Conservation (phyloP, 331 rosid genomes). For the Acacia concinna region DNA sequence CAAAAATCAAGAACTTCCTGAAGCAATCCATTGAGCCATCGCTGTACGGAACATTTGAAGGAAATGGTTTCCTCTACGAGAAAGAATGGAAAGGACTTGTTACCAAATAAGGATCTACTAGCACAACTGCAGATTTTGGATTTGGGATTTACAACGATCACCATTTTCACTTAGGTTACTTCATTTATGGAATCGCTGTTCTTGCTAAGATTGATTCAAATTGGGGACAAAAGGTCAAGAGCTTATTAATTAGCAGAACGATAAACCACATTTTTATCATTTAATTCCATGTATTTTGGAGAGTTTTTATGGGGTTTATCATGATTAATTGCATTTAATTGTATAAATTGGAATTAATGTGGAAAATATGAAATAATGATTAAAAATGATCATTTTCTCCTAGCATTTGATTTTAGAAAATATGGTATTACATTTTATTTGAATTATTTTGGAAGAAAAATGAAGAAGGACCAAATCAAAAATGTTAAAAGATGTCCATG, state of each 20-base stretch:
- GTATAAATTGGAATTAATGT: too few species aligned
- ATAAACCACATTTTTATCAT: too few species aligned
- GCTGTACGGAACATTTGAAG: slow-evolving; percentile 62
- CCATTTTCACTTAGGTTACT: slow-evolving; percentile 77
- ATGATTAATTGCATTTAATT: too few species aligned
- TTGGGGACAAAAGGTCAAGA: slow-evolving; percentile 65
- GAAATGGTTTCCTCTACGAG: slow-evolving; percentile 79
- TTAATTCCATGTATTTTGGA: too few species aligned
- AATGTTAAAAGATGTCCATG: too few species aligned
- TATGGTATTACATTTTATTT: too few species aligned
- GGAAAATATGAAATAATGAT: too few species aligned
- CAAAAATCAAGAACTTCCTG: slow-evolving; percentile 50
- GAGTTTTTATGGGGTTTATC: too few species aligned
- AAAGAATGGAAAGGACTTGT: slow-evolving; percentile 77
- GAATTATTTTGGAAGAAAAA: too few species aligned
- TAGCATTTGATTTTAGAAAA: too few species aligned
- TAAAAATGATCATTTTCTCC: too few species aligned
- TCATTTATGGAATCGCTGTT: slow-evolving; percentile 72
- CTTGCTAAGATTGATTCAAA: slow-evolving; percentile 72
- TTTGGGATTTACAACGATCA: slow-evolving; percentile 82
- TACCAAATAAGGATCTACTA: slow-evolving; percentile 61
- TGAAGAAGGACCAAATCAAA: too few species aligned
- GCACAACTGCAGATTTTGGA: slow-evolving; percentile 73
- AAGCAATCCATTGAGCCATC: slow-evolving; percentile 76
- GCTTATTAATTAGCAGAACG: slow-evolving; percentile 45